Evolutionary conservation across 2,329 filamentous ascomycete species (phyloP), one percentile per base, ranked within the genome.

Genomic region (Seiridium cupressi): DNA sequence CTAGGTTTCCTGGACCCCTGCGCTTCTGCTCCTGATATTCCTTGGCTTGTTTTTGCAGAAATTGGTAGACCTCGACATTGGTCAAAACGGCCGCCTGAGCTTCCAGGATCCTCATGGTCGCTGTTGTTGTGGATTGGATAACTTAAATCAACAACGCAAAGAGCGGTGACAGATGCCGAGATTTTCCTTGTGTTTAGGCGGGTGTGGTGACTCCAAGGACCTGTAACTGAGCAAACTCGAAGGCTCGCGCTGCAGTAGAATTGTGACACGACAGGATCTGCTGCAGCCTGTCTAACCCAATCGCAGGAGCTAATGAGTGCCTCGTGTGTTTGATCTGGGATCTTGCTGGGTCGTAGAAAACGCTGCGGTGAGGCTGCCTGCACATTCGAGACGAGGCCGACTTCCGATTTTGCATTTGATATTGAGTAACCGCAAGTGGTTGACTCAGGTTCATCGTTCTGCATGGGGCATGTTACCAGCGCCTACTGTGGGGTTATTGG

Each of bases 61-160:
- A 89, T 60, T 82, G 79, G 68, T 87, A 88, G 64, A 92, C 89
- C 78, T 92, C 90, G 64, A 85, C 89, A 73, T 92, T 92, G 71
- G 86, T 85, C 69, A 93, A 79, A 47, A 88, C 81, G 4, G 88
- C 88, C 36, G 85, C 85, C 71, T 92, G 88, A 3, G 89, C 79
- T 69, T 90, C 89, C 67, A 92, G 76, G 69, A 93, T 84, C 82
- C 91, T 89, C 86, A 89, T 88, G 26, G 42, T 72, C 67, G 35
- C 11, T 31, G 40, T 47, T 47, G 11, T 8, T 35, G 13, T 48
- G 48, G 10, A n/a, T 54, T 56, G 44, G 32, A 5, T 32, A 38
- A 13, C 11, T 26, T 36, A 47, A 34, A 38, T 35, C 35, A 36
- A 31, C 11, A 46, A 44, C 35, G 18, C n/a, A 51, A 36, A 53